Base-by-base conservation (phyloP, 805 yeast genomes). In the Candida orba region DNA sequence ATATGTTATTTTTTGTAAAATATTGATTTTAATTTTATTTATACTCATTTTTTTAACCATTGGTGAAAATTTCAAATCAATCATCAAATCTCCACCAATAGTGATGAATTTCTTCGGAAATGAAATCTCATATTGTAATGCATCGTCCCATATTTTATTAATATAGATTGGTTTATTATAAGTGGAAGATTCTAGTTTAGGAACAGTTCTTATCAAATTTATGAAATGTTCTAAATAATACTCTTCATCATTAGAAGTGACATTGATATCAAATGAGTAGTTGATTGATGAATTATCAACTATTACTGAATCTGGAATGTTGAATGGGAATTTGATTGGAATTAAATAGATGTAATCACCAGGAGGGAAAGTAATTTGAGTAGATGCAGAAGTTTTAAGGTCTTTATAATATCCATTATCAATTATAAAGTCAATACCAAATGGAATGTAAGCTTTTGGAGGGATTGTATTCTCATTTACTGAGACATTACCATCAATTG, bases 131-230 rank as follows among this genome's bases (percentile, higher is more conserved):
- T 85, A 85, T 44, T 79, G 78, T 32, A 85, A 62, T 0, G 87
- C 60, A 43, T 83, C 81, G 52, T 79, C 78, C 93, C 93, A 85
- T 1, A 79, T 71, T 48, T 85, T 71, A 57, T 81, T 83, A 31
- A 85, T 87, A 58, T 80, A 84, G 15, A 85, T 75, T 0, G 95
- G 88, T 56, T 83, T 85, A 56, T 84, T 82, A 6, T 65, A 64
- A 1, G 72, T 66, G 0, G 70, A 61, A 2, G 60, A 47, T 1
- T 69, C 67, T 6, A 51, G 48, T 8, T 56, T 52, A 6, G 75
- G 75, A 2, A 74, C 74, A 0, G 67, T 65, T 47, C 75, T 62
- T 1, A 71, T 55, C 13, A 68, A 50, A 22, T 58, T 59, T 10
- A 69, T 42, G 22, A 62, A 60, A 27, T 58, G 60, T 34, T 65